Percentiles rank a stretch among this genome's conserved stretches.
phyloP scores from a whole-genome alignment of 192 early-diverging fungal species.

The Backusella psychrophila region DNA sequence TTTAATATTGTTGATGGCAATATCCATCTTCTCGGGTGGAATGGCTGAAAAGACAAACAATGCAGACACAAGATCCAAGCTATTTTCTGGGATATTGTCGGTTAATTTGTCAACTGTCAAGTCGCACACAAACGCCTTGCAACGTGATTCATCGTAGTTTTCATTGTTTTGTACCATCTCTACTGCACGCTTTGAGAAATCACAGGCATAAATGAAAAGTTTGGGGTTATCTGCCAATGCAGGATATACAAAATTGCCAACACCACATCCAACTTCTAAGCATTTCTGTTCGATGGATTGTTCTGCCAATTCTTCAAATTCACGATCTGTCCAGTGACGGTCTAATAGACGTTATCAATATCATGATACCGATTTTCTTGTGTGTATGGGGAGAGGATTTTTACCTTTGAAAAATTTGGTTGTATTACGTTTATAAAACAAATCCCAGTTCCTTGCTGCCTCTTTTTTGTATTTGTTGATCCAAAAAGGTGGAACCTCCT shows the following conservation, averaged over 20 bases:
- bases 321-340: constrained; percentile 94
- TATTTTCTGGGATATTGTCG: constrained; percentile 68
- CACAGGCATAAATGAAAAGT: constrained; percentile 89
- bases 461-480: constrained; percentile 77
- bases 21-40: constrained; percentile 79
- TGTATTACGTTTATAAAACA: constrained; percentile 82
- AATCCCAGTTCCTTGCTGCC: constrained; percentile 78
- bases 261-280: constrained; percentile 96
- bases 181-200: constrained; percentile 90
- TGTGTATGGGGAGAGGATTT: neutral
- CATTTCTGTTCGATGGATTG: constrained; percentile 22
- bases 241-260: constrained; percentile 96
- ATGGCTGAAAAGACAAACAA: constrained; percentile 97
- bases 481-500: constrained; percentile 71
- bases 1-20: constrained; percentile 78
- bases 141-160: constrained; percentile 68
- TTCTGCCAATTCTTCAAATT: constrained; percentile 79
- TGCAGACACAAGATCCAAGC: constrained; percentile 82
- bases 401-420: constrained; percentile 90
- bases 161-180: constrained; percentile 84
- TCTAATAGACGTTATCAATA: constrained; percentile 39
- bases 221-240: constrained; percentile 76
- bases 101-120: constrained; percentile 73
- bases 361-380: neutral
- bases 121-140: constrained; percentile 95